Evolutionary conservation across 169 alveolate genomes (phyloP).

Genomic region (Hepatocystis sp.): DNA sequence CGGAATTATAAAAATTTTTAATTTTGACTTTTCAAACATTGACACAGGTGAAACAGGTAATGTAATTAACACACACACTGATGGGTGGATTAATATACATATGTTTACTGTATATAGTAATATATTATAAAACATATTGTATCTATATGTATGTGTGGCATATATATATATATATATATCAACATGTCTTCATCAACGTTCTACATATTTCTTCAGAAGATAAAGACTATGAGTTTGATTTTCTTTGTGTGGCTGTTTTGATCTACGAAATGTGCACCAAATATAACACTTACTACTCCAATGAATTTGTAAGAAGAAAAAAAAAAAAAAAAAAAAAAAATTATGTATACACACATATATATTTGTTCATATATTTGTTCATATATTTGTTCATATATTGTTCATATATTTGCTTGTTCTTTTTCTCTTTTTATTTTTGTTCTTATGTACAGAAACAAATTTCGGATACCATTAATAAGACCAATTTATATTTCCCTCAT

Average conservation of each 20-base stretch:
- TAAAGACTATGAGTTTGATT: constrained; percentile 64
- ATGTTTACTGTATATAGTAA: background rate
- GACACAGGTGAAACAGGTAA: constrained; percentile 29
- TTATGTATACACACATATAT: background rate
- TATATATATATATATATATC: too few relatives aligned
- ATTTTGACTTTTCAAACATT: constrained; percentile 56
- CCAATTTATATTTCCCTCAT: constrained; percentile 61
- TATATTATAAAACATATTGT: too few relatives aligned
- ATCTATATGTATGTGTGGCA: too few relatives aligned
- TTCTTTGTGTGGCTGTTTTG: constrained; percentile 45
- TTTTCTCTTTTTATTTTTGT: background rate
- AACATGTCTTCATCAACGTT: too few relatives aligned
- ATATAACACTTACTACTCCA: constrained; percentile 68
- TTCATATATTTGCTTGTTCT: background rate
- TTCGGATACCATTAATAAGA: constrained; percentile 28
- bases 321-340: background rate
- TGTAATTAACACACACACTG: background rate
- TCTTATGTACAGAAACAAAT: constrained; percentile 31
- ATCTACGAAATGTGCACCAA: constrained; percentile 71
- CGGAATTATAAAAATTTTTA: constrained; percentile 58
- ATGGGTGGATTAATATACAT: background rate
- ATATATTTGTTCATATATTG: background rate
- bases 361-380: background rate
- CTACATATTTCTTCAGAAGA: constrained; percentile 42
- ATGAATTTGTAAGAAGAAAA: constrained; percentile 20